Base-by-base conservation (phyloP, 2,329 filamentous ascomycete genomes). In the Alternaria ethzedia region DNA sequence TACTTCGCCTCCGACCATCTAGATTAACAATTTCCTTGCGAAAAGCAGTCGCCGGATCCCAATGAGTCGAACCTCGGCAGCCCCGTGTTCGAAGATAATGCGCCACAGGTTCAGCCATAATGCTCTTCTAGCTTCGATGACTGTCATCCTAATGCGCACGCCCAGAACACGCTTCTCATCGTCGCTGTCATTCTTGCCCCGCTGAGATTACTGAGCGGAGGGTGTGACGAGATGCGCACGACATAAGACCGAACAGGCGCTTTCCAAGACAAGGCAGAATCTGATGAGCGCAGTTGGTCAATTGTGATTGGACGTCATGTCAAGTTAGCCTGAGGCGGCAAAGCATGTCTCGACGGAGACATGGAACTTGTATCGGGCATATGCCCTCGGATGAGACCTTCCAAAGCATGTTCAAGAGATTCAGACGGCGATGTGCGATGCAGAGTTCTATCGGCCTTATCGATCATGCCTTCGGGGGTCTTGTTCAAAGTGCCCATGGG, bases 201-300 rank as follows among this genome's bases (percentile, higher is more conserved):
- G 9, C 13, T 45, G 13, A 43, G 26, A 32, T 30, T 30, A 28
- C 23, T 52, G 30, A 49, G 58, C 51, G 44, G 58, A 60, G 32
- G 4, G 43, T 54, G 51, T 47, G 51, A 60, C 58, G 43, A 25
- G 51, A 20, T 23, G 23, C 36, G 44, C 30, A 28, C 30, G n/a
- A 15, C 30, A 50, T 57, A 57, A 60, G 58, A 28, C 58, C 44
- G 51, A 49, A n/a, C 3, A 47, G 15, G 10, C 47, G n/a, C 13
- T 20, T 26, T 13, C 44, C 58, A 60, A 60, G 51, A 26, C 58
- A 21, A 60, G 58, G 58, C 58, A 60, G 58, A 60, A 36, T 52
- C 44, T 25, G 52, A 21, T 17, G 10, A 30, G 25, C 9, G 30
- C 49, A n/a, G 36, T 9, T 41, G 20, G 30, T 25, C 9, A 13